Conservation (phyloP, 805 yeast species). For the Kuraishia cidri region DNA sequence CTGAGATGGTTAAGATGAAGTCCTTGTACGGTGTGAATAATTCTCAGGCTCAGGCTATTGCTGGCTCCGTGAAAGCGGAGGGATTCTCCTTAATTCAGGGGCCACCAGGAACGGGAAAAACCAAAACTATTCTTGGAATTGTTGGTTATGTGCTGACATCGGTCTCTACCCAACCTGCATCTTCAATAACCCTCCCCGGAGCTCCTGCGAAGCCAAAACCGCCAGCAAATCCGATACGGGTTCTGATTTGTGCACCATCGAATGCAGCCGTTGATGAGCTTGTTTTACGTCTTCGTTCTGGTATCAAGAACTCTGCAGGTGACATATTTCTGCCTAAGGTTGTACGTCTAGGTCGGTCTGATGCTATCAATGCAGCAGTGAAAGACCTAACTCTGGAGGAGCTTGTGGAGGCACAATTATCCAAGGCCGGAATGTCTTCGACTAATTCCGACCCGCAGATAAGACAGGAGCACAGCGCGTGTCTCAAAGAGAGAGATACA, state of each 20-base stretch:
- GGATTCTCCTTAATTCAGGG: conserved; percentile 95
- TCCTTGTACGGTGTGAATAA: conserved; percentile 55
- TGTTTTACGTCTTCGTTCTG: conserved; percentile 70
- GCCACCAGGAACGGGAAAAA: conserved; percentile 99
- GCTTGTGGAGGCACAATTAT: conserved; percentile 57
- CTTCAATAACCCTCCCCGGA: conserved; percentile 5
- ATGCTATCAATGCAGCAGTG: conserved; percentile 77
- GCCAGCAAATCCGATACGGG: conserved; percentile 28
- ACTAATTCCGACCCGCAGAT: conserved; percentile 36
- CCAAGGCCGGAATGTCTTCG: conserved; percentile 24
- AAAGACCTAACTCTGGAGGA: conserved; percentile 81
- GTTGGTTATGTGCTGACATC: conserved; percentile 65
- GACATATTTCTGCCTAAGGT: conserved; percentile 48
- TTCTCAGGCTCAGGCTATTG: conserved; percentile 88
- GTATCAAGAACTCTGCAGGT: conserved; percentile 54
- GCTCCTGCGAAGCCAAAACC: not conserved
- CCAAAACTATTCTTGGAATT: conserved; percentile 91
- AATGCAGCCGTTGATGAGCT: conserved; percentile 98
- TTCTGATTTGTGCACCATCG: conserved; percentile 93
- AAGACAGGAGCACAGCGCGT: conserved; percentile 39
- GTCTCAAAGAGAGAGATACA: conserved; percentile 48
- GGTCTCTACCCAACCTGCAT: not conserved
- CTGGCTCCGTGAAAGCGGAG: conserved; percentile 51
- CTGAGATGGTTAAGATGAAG: conserved; percentile 33
- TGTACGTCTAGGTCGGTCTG: conserved; percentile 85